Base-by-base conservation (phyloP, 2,329 filamentous ascomycete genomes). In the Neocatenulostroma microsporum region DNA sequence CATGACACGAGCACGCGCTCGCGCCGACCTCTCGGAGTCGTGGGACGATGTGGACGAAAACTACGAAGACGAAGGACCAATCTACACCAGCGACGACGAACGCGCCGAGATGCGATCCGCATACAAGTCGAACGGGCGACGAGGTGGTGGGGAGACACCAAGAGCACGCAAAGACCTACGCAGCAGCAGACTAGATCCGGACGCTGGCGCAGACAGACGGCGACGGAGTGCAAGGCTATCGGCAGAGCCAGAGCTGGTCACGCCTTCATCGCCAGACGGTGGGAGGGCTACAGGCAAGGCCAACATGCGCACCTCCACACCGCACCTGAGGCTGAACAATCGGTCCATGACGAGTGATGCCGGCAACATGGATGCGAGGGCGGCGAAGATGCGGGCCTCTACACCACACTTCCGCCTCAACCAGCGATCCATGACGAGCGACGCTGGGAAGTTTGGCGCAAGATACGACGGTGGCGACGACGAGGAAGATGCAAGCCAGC, bases 171-270 rank as follows among this genome's bases (percentile, higher is more conserved):
- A 30, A 21, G 21, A 45, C 27, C 29, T 37, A 24, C 39, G 37
- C 12, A 46, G 40, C 29, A 48, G 39, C 8, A 46, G 43, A 21
- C 44, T 38, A 20, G 34, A 38, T 27, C 30, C 11, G 18, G 8
- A 12, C n/a, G 44, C 17, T 14, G 25, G 10, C 4, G 20, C 30
- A 24, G 36, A 37, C 11, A 27, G 30, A 5, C 14, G 26, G 20
- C 31, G 20, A 9, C 42, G 44, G 26, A 34, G 32, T 21, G 44
- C 46, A 17, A 45, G 31, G 34, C 47, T 46, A 14, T 56, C 55
- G 15, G 48, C 47, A 7, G 62, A 61, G 32, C 62, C 63, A 6
- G 57, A 60, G 38, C 56, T 68, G 39, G 61, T 67, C 37, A 68
- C 67, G 64, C 66, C 66, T 6, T 53, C 58, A 7, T 56, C 53